Percentiles rank a stretch among this genome's conserved stretches.
Evolutionary conservation across 257 asterid species (phyloP).

Genomic region (Lavandula angustifolia): DNA sequence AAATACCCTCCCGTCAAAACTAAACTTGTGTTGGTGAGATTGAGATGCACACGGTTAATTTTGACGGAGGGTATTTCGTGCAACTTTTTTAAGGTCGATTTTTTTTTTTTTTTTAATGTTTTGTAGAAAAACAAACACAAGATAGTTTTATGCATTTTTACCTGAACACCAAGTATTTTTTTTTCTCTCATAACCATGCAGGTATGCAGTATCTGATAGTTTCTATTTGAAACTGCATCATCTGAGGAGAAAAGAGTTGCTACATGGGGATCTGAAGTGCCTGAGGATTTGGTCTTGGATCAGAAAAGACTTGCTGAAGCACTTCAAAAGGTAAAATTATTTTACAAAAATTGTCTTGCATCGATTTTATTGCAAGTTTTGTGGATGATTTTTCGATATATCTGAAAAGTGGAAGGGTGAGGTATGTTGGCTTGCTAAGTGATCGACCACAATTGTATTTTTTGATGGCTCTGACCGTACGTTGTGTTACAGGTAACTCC

Average conservation of each 20-base stretch:
- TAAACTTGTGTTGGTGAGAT: too few relatives aligned
- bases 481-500: constrained; percentile 53
- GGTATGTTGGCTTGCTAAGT: constrained; percentile 38
- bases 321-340: constrained; percentile 74
- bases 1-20: too few relatives aligned
- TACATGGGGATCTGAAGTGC: constrained; percentile 92
- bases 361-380: neutral
- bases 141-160: too few relatives aligned
- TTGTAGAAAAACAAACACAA: too few relatives aligned
- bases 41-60: too few relatives aligned
- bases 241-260: constrained; percentile 69
- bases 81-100: too few relatives aligned
- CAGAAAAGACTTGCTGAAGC: constrained; percentile 65
- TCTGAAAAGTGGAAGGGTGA: constrained; percentile 68
- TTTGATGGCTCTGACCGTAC: constrained; percentile 15
- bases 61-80: too few relatives aligned
- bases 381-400: neutral
- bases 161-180: too few relatives aligned
- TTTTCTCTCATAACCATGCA: neutral
- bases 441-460: too few relatives aligned
- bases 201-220: constrained; percentile 18
- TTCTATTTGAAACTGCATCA: constrained; percentile 35
- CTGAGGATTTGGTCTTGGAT: constrained; percentile 82
- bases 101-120: too few relatives aligned
- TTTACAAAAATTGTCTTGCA: too few relatives aligned